Evolutionary conservation across 2,329 filamentous ascomycete genomes (phyloP).

Genomic region (Coniosporium tulheliwenetii): DNA sequence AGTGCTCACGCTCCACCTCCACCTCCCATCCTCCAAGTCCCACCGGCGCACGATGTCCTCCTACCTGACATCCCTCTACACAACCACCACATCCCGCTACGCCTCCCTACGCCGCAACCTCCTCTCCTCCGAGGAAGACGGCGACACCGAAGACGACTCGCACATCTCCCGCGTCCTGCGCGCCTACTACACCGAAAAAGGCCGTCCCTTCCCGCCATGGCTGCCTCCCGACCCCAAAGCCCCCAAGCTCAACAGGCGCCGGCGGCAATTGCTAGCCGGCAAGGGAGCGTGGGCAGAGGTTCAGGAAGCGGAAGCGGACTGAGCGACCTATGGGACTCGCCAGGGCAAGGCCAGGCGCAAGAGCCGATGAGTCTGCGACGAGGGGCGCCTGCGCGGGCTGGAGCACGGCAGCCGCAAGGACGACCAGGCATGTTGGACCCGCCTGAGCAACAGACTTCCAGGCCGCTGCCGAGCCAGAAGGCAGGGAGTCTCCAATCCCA

Average conservation of each 20-base stretch:
- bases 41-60: slow-evolving; percentile 43
- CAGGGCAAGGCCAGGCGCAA: slow-evolving; percentile 22
- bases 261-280: slow-evolving; percentile 12
- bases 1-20: no score
- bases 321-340: slow-evolving; percentile 43
- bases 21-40: not conserved
- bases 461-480: slow-evolving; percentile 57
- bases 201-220: slow-evolving; percentile 67
- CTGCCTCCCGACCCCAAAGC: slow-evolving; percentile 79
- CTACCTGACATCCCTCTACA: slow-evolving; percentile 63
- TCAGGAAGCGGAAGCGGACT: slow-evolving; percentile 28
- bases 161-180: slow-evolving; percentile 89
- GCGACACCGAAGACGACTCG: slow-evolving; percentile 64
- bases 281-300: slow-evolving; percentile 9
- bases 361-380: slow-evolving; percentile 25
- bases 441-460: slow-evolving; percentile 22
- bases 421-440: slow-evolving; percentile 15
- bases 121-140: slow-evolving; percentile 43
- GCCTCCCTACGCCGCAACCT: slow-evolving; percentile 46
- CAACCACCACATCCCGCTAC: slow-evolving; percentile 39
- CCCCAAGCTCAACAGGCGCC: slow-evolving; percentile 24
- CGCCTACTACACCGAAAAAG: slow-evolving; percentile 84
- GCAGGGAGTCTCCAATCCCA: slow-evolving; percentile 57
- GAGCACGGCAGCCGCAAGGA: slow-evolving; percentile 12
- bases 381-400: slow-evolving; percentile 19